Evolutionary conservation across 2,329 filamentous ascomycete species (phyloP).

Genomic region (Aspergillus sp.): DNA sequence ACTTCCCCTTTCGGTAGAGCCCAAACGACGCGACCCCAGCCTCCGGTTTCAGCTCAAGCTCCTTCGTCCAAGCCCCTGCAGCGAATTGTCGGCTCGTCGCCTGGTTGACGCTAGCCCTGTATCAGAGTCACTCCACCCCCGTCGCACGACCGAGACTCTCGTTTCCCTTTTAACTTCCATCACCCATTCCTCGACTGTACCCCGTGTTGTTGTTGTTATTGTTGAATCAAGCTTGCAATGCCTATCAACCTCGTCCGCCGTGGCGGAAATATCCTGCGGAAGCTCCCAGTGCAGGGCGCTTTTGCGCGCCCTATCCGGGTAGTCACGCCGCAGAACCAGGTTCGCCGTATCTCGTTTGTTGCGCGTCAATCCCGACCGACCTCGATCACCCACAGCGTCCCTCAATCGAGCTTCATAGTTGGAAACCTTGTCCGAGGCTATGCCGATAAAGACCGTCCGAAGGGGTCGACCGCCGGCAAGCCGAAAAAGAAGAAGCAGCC

Average conservation of each 20-base stretch:
- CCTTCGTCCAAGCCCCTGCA: constrained; percentile 14
- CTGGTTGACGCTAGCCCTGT: constrained; percentile 1
- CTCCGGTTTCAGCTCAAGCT: constrained; percentile 31
- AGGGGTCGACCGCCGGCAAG: constrained; percentile 25
- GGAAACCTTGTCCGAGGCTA: constrained; percentile 27
- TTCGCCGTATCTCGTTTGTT: constrained; percentile 26
- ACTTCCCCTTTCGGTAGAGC: constrained; percentile 25
- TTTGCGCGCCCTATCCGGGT: constrained; percentile 27
- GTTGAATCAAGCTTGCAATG: constrained; percentile 24
- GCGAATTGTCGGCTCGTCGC: not conserved
- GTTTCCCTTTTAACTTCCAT: not conserved
- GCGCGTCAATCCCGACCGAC: constrained; percentile 16
- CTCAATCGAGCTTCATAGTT: constrained; percentile 18
- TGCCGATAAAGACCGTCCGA: constrained; percentile 33
- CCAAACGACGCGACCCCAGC: constrained; percentile 26
- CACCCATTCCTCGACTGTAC: not conserved
- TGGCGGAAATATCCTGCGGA: constrained; percentile 30
- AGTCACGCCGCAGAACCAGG: constrained; percentile 26
- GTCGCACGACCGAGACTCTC: not conserved
- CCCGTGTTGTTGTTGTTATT: not conserved
- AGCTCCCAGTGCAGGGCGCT: constrained; percentile 26
- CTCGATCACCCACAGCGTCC: constrained; percentile 12
- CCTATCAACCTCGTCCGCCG: constrained; percentile 32
- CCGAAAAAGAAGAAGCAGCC: constrained; percentile 15
- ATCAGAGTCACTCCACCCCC: not conserved